Evolutionary conservation across 805 yeast genomes (phyloP), one percentile per base, ranked within the genome.

Genomic region (Brettanomyces custersianus): DNA sequence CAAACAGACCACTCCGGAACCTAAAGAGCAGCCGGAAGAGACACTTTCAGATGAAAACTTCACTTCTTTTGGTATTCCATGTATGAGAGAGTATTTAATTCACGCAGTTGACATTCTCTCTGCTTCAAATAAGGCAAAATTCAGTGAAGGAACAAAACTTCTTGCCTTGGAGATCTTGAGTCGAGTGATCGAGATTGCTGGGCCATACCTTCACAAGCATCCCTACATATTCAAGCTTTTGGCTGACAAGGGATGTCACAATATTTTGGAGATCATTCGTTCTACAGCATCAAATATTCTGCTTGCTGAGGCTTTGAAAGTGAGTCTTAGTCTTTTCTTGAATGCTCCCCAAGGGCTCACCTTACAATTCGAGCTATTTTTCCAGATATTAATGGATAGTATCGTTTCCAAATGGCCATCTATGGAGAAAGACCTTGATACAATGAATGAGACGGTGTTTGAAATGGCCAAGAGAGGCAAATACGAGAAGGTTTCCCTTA

Each of bases 201-300:
- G 96, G 3, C 62, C 66, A 36, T 65, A 63, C 12, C 67, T 87
- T 35, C 63, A 71, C 4, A 54, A 60, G 20, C 90, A 83, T 51
- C 76, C 82, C 2, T 66, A 79, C 4, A 61, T 88, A 31, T 69
- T 85, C 53, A 70, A 68, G 15, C 60, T 86, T 20, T 70, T 85
- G 8, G 72, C 90, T 2, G 92, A 86, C 49, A 79, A 83, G 8
- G 71, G 88, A n/a, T 84, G 86, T 55, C 90, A 87, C 52, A 83
- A 85, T 49, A 68, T 88, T 20, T 72, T 90, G 31, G 92, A 79
- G 53, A 71, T 87, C 20, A 74, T 87, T 21, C 83, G 94, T 42
- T 70, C 74, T 23, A 66, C 72, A 2, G 9, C 19, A 10, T 80
- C 86, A 13, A 72, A 84, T 2, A 68, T 80, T 3, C 62, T 92